Base-by-base conservation (phyloP, 2,329 filamentous ascomycete genomes). In the Colletotrichum eleusines region DNA sequence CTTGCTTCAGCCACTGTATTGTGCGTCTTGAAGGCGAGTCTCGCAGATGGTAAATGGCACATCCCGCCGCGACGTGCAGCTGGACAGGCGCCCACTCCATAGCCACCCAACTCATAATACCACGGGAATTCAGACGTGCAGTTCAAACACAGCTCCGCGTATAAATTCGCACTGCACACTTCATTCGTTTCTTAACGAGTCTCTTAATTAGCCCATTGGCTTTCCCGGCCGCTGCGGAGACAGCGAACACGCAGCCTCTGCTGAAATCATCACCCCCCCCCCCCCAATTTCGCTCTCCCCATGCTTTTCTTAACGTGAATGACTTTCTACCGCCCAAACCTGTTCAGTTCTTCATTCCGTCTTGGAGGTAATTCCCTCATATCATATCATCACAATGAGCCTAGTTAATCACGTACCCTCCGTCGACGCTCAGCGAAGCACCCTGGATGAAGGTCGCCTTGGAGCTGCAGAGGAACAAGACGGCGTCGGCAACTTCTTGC, bases 371-470 rank as follows among this genome's bases (percentile, higher is more conserved):
- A 2, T 50, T 50, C n/a, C 38, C 14, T 38, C 8, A 35, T n/a
- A 6, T 40, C n/a, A 16, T 1, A 5, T 12, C 9, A 11, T 2
- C 55, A 16, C 12, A 5, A 23, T 6, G n/a, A 14, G 7, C 46
- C 28, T 71, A 73, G 35, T 72, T 73, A 8, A 69, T 69, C 28
- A 72, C 63, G 28, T 85, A 84, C 1, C 84, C 83, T 2, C 84
- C 84, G 72, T 86, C 83, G 1, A 83, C 82, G 1, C 83, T 80
- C 66, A 86, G 71, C 5, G 80, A 79, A 60, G 81, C 76, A 0
- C 83, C 84, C 57, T 84, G 83, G 16, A 85, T 78, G 67, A 85
- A 86, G 1, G 81, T 81, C 2, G 84, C 82, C 69, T 84, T 84
- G 23, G 80, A 77, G 65, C 82, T 83, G 44, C 81, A 81, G 5